phyloP scores from a whole-genome alignment of 352 stramenopile species.

The Phytophthora syringae region DNA sequence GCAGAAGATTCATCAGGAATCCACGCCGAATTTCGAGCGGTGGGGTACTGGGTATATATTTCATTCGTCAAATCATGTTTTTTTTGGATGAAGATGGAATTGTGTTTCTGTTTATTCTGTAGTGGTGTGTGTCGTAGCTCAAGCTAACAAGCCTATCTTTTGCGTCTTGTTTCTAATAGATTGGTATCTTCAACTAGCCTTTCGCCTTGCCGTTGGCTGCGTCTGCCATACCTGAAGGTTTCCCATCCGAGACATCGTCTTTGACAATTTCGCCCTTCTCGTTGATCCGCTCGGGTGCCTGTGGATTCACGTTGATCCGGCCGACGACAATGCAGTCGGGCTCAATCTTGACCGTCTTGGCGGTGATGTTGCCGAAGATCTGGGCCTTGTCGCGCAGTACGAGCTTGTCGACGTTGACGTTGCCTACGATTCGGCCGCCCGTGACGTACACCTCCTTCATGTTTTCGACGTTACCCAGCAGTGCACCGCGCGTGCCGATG shows the following conservation, averaged over 20 bases:
- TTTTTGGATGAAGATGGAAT: slow-evolving; percentile 27
- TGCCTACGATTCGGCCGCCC: slow-evolving; percentile 87
- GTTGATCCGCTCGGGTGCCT: slow-evolving; percentile 85
- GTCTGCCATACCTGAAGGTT: slow-evolving; percentile 25
- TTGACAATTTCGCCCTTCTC: slow-evolving; percentile 83
- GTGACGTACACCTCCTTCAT: slow-evolving; percentile 91
- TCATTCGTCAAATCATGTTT: slow-evolving; percentile 40
- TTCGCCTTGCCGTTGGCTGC: too few relatives aligned
- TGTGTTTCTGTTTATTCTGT: slow-evolving; percentile 21
- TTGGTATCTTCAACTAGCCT: slow-evolving; percentile 22
- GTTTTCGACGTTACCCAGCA: slow-evolving; percentile 84
- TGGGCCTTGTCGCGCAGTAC: slow-evolving; percentile 86
- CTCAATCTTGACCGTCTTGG: slow-evolving; percentile 91
- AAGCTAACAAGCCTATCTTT: slow-evolving; percentile 4
- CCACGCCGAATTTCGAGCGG: slow-evolving; percentile 2
- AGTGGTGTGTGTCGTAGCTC: slow-evolving; percentile 18
- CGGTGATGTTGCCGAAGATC: slow-evolving; percentile 91
- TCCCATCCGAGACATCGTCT: slow-evolving; percentile 38
- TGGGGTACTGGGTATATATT: slow-evolving; percentile 61
- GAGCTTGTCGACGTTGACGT: slow-evolving; percentile 87
- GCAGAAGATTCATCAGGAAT: slow-evolving; percentile 21
- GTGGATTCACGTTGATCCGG: slow-evolving; percentile 86
- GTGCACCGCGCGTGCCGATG: slow-evolving; percentile 78
- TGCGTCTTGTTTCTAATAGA: slow-evolving; percentile 25
- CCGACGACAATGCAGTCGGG: slow-evolving; percentile 88